A percentile compares a stretch with the other conserved stretches of the same genome.
phyloP scores from a whole-genome alignment of 495 filamentous ascomycete genomes.

The Penicillium silybi region DNA sequence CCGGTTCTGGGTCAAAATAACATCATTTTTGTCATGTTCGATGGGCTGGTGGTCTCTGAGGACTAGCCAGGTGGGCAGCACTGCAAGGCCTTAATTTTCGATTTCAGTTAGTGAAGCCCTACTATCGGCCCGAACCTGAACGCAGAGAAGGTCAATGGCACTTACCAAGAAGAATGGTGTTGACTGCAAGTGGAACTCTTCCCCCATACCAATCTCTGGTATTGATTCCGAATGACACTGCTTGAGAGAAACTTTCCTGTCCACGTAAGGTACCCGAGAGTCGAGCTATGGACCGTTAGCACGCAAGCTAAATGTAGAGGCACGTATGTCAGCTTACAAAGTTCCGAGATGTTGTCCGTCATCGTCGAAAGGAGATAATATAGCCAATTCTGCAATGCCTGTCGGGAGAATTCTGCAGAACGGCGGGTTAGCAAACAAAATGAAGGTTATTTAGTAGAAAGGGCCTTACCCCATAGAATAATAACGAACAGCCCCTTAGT shows the following conservation, averaged over 20 bases:
- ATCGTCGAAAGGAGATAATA: constrained; percentile 59
- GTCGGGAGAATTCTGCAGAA: constrained; percentile 35
- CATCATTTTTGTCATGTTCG: constrained; percentile 11
- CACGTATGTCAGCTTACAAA: constrained; percentile 31
- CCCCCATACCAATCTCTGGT: constrained; percentile 44
- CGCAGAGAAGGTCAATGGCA: not conserved
- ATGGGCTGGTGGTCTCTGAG: constrained; percentile 17
- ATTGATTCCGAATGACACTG: constrained; percentile 55
- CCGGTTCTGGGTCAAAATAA: not conserved
- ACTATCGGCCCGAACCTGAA: not conserved
- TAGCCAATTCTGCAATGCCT: constrained; percentile 46
- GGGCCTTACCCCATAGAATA: constrained; percentile 37
- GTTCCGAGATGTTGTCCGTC: constrained; percentile 52
- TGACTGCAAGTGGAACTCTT: constrained; percentile 45
- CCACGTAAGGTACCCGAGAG: constrained; percentile 56
- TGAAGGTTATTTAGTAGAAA: not conserved
- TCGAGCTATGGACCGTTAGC: constrained; percentile 35
- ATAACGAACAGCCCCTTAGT: constrained; percentile 44
- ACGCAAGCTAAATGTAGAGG: constrained; percentile 6
- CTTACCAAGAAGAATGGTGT: constrained; percentile 46
- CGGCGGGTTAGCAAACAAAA: not conserved
- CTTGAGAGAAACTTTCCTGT: constrained; percentile 59
- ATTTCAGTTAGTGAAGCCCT: not conserved
- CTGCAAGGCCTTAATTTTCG: constrained; percentile 17
- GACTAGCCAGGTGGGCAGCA: constrained; percentile 27